Evolutionary conservation across 2,329 filamentous ascomycete species (phyloP).

Genomic region (Fusarium sp.): DNA sequence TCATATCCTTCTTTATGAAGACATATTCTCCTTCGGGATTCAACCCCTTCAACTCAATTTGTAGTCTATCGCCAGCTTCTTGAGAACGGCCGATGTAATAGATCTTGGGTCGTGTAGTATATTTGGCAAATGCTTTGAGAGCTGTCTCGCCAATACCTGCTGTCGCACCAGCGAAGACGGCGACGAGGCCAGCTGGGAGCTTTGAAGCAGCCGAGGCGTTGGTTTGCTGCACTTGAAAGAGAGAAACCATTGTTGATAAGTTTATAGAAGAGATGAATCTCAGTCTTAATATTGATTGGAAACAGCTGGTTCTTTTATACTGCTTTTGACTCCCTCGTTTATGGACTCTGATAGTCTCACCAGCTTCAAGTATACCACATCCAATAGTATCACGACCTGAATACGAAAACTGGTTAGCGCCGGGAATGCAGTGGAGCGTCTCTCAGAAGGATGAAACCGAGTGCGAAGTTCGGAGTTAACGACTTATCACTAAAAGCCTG

Average conservation of each 20-base stretch:
- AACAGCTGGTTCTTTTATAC: background rate
- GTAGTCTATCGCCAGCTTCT: slow-evolving; percentile 49
- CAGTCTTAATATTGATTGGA: too few species aligned
- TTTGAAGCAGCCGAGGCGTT: slow-evolving; percentile 17
- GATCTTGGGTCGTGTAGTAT: slow-evolving; percentile 53
- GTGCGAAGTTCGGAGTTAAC: slow-evolving; percentile 14
- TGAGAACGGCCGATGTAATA: slow-evolving; percentile 62
- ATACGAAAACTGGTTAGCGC: slow-evolving; percentile 40
- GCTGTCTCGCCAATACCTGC: slow-evolving; percentile 63
- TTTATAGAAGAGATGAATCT: background rate
- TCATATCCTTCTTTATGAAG: slow-evolving; percentile 62
- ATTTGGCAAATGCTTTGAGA: slow-evolving; percentile 56
- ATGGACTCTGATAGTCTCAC: background rate
- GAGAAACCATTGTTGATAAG: slow-evolving; percentile 18
- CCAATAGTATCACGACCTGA: background rate
- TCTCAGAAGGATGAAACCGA: slow-evolving; percentile 2
- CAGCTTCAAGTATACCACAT: background rate
- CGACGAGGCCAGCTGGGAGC: slow-evolving; percentile 47
- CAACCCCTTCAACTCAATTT: slow-evolving; percentile 52
- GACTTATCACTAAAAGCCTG: background rate
- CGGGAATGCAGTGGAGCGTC: background rate
- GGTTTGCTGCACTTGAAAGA: slow-evolving; percentile 17
- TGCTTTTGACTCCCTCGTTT: background rate
- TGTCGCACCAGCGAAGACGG: slow-evolving; percentile 64
- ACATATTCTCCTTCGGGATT: slow-evolving; percentile 56